A percentile compares a stretch with the other conserved stretches of the same genome.
Evolutionary conservation across 371 early-diverging fungal genomes (phyloP).

Genomic region (Zopfochytrium polystomum): DNA sequence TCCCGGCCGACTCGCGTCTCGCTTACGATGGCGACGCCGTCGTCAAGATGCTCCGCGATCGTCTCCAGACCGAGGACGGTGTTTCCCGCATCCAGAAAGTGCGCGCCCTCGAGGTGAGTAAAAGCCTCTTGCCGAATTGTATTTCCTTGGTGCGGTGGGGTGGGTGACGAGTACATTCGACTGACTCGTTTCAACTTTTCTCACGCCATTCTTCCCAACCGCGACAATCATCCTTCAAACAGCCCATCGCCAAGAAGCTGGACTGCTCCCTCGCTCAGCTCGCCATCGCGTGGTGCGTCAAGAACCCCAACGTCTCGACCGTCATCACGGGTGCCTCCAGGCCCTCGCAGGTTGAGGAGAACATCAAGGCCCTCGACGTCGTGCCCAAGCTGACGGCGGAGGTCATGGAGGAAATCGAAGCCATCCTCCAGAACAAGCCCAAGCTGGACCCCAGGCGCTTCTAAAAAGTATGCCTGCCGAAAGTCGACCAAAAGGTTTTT

Average conservation of each 20-base stretch:
- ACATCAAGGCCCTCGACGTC: slow-evolving; percentile 62
- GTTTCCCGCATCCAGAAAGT: slow-evolving; percentile 53
- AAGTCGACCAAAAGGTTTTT: background rate
- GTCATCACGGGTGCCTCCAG: slow-evolving; percentile 60
- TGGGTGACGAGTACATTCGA: no score
- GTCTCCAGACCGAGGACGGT: slow-evolving; percentile 57
- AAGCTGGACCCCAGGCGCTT: slow-evolving; percentile 28
- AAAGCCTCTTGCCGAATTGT: no score
- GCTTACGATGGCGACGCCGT: slow-evolving; percentile 59
- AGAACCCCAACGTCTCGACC: slow-evolving; percentile 51
- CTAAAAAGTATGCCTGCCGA: slow-evolving; percentile 7
- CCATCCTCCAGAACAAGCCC: slow-evolving; percentile 71
- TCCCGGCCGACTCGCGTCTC: slow-evolving; percentile 71
- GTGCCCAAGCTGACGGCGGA: slow-evolving; percentile 66
- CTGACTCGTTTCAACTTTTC: no score
- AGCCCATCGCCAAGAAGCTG: slow-evolving; percentile 64
- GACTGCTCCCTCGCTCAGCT: slow-evolving; percentile 71
- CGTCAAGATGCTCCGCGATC: slow-evolving; percentile 57
- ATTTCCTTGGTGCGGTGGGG: no score
- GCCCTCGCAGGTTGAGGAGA: slow-evolving; percentile 71
- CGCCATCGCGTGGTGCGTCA: slow-evolving; percentile 79
- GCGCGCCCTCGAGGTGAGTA: slow-evolving; percentile 34
- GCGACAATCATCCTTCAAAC: background rate
- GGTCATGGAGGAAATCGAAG: slow-evolving; percentile 59
- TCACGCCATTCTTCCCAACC: background rate